phyloP scores from a whole-genome alignment of 169 alveolate species.

The Plasmodium sp. region DNA sequence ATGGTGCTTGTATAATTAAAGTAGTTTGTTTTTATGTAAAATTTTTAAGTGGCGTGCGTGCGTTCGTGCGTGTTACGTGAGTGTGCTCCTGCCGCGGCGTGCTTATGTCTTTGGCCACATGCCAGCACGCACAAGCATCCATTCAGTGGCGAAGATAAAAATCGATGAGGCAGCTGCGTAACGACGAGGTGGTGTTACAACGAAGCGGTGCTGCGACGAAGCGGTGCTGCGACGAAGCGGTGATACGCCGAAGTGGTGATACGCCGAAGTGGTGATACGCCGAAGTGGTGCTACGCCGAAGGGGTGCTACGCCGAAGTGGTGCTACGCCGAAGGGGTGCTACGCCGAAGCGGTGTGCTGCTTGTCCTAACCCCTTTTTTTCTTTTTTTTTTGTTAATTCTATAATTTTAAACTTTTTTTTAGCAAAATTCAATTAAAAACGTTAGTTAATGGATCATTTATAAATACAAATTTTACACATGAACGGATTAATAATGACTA shows the following conservation, averaged over 20 bases:
- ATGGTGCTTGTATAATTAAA: slow-evolving; percentile 16
- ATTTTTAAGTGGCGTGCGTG: neutral
- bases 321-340: neutral
- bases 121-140: neutral
- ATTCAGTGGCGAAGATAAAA: neutral
- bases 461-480: neutral
- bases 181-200: neutral
- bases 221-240: no score
- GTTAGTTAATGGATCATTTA: neutral
- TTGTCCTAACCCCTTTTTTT: neutral
- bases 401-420: neutral
- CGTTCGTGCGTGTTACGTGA: neutral
- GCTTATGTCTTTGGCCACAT: neutral
- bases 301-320: no score
- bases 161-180: neutral
- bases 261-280: neutral
- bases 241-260: neutral
- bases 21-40: neutral
- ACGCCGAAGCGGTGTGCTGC: neutral
- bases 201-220: neutral
- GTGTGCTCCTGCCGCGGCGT: neutral
- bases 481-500: neutral
- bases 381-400: neutral
- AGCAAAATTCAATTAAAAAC: neutral
- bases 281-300: neutral